Conservation (phyloP, 495 filamentous ascomycete species). For the Neurospora sp. region DNA sequence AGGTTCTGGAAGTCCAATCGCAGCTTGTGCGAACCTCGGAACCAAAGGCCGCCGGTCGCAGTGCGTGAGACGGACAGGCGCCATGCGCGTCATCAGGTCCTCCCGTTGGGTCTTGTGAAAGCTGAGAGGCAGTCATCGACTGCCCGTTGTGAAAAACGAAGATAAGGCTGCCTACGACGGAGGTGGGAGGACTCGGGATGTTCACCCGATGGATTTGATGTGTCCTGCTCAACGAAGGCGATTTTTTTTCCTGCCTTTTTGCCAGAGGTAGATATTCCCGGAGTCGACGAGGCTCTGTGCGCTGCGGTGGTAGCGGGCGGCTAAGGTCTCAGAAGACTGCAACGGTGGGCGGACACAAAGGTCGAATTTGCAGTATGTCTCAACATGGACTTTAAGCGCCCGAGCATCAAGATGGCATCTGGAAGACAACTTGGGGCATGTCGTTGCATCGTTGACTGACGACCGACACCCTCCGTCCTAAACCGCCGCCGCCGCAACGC, state of each 20-base stretch:
- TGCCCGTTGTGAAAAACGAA: not conserved
- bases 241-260: not conserved
- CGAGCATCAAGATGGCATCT: not conserved
- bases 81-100: not conserved
- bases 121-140: not conserved
- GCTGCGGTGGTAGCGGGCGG: not conserved
- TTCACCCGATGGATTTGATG: not conserved
- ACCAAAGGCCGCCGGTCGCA: not conserved
- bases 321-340: not conserved
- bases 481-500: not conserved
- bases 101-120: not conserved
- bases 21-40: not conserved
- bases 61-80: not conserved
- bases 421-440: not conserved
- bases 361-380: not conserved
- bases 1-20: not conserved
- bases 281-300: not conserved
- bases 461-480: not conserved
- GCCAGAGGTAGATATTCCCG: not conserved
- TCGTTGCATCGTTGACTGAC: not conserved
- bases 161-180: not conserved
- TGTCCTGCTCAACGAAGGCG: not conserved
- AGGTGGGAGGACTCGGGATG: not conserved
- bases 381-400: too few species aligned
- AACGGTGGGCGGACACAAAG: not conserved